Evolutionary conservation across 345 rosid species (phyloP).

Genomic region (Euphorbia pulcherrima): DNA sequence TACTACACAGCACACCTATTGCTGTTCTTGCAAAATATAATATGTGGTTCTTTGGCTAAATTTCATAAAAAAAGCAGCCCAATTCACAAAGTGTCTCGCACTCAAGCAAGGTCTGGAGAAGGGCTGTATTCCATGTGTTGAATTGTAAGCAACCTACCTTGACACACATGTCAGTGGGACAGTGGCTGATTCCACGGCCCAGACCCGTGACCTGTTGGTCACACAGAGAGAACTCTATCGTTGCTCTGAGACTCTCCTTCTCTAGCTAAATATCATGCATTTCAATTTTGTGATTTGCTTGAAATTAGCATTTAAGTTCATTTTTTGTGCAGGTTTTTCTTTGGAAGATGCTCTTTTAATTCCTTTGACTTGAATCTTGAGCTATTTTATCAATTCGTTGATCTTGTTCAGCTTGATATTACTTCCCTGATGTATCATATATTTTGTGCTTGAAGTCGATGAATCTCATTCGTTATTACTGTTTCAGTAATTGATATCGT

Average conservation of each 20-base stretch:
- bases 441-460: background rate
- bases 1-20: background rate
- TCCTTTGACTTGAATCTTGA: background rate
- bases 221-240: too few relatives aligned
- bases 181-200: too few relatives aligned
- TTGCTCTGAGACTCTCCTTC: too few relatives aligned
- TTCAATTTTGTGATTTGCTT: background rate
- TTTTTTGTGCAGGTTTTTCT: background rate
- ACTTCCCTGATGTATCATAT: background rate
- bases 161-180: too few relatives aligned
- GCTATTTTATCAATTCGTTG: background rate
- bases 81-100: too few relatives aligned
- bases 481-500: background rate
- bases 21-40: background rate
- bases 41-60: background rate
- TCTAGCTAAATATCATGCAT: background rate
- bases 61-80: too few relatives aligned
- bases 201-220: too few relatives aligned
- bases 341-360: background rate
- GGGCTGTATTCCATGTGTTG: too few relatives aligned
- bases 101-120: too few relatives aligned
- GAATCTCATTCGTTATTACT: background rate
- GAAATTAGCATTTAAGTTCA: background rate
- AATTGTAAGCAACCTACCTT: too few relatives aligned
- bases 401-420: constrained; percentile 5